Conservation (phyloP, 2,329 filamentous ascomycete genomes). For the Cladosporium sp. region DNA sequence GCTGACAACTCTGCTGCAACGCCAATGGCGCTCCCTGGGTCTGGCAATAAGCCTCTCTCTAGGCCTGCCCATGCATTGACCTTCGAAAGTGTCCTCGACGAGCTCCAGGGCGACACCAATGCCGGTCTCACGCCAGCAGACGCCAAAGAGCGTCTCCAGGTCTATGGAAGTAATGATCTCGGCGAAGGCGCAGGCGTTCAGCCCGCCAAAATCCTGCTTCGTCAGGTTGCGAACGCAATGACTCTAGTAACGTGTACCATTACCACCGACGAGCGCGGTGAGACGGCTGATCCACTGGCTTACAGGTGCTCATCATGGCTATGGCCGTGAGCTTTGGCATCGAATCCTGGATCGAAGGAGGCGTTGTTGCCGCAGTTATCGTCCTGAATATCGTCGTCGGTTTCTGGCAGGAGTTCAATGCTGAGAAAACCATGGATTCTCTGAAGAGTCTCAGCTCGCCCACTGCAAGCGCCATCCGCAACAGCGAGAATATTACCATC, state of each 20-base stretch:
- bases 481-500: slow-evolving; percentile 44
- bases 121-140: slow-evolving; percentile 64
- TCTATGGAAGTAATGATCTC: slow-evolving; percentile 70
- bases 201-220: slow-evolving; percentile 71
- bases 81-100: slow-evolving; percentile 53
- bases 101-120: slow-evolving; percentile 64
- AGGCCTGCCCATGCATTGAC: slow-evolving; percentile 63
- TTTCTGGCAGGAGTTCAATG: slow-evolving; percentile 49
- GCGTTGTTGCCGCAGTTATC: slow-evolving; percentile 48
- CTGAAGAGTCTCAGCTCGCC: slow-evolving; percentile 49
- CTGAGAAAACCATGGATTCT: slow-evolving; percentile 53
- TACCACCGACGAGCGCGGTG: slow-evolving; percentile 5
- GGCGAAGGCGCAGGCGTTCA: slow-evolving; percentile 66
- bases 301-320: slow-evolving; percentile 48
- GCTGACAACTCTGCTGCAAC: background rate
- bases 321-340: slow-evolving; percentile 53
- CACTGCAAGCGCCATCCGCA: slow-evolving; percentile 48
- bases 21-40: slow-evolving; percentile 27
- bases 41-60: slow-evolving; percentile 56
- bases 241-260: slow-evolving; percentile 48
- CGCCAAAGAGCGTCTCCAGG: slow-evolving; percentile 59
- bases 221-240: slow-evolving; percentile 77
- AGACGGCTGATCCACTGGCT: slow-evolving; percentile 19
- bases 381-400: slow-evolving; percentile 49
- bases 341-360: slow-evolving; percentile 49